Base-by-base conservation (phyloP, 225 moss, liverwort and hornwort species). In the Antitrichia curtipendula region DNA sequence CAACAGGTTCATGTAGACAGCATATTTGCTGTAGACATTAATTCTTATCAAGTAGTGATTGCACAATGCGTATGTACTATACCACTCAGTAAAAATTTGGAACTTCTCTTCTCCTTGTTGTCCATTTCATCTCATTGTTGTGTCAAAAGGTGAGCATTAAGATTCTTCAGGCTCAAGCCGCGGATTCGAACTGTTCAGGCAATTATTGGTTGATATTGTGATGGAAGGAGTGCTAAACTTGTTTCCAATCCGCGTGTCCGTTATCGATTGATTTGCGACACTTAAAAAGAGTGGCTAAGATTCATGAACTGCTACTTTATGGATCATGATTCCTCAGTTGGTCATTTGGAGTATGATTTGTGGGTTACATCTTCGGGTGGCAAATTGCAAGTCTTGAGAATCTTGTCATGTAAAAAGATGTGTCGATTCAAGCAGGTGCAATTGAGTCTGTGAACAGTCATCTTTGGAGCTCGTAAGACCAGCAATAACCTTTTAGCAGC, bases 361-460 rank as follows among this genome's bases (percentile, higher is more conserved):
- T 60, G 61, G 60, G 80, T 75, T 84, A 40, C 69, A 24, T 69
- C 66, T 61, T 83, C 38, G 86, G 40, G 72, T 82, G 62, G 77
- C 34, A 87, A 69, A 74, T 69, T 88, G 80, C 34, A 68, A 83
- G 27, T 66, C 76, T 75, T 92, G 24, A 80, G 38, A 81, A 80
- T 81, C 41, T 86, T 90, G 53, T 85, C 68, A 60, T 75, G 74
- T 85, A 82, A 83, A 90, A 75, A 60, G 86, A 61, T 86, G 88
- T 90, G 88, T 86, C 82, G 83, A 86, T 91, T 88, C 66, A 83
- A 91, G 86, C 90, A 91, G 91, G 90, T 91, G 88, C 88, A 86
- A 83, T 75, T 91, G 75, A 90, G 74, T 61, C 79, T 80, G 43
- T 87, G 77, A 85, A n/a, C 65, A 84, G 62, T 77, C 58, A 72